Evolutionary conservation across 305 asterid genomes (phyloP).

Genomic region (Coffea humblotiana): DNA sequence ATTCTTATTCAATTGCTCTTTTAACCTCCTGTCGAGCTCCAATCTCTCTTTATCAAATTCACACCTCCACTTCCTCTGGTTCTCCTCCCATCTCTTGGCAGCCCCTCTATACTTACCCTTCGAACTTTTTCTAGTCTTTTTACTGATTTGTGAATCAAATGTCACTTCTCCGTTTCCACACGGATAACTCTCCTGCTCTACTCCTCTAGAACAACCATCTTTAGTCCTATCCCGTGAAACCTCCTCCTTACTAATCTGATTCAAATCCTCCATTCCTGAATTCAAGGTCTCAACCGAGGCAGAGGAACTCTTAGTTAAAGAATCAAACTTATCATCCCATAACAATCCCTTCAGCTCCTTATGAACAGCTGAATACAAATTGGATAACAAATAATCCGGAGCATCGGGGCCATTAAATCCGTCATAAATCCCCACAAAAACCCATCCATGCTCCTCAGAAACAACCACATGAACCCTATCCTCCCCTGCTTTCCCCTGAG

Average conservation of each 20-base stretch:
- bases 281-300: slow-evolving; percentile 20
- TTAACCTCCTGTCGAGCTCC: slow-evolving; percentile 83
- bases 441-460: slow-evolving; percentile 89
- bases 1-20: slow-evolving; percentile 51
- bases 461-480: slow-evolving; percentile 92
- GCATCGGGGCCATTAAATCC: slow-evolving; percentile 98
- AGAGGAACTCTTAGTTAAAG: slow-evolving; percentile 20
- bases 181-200: slow-evolving; percentile 63
- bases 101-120: slow-evolving; percentile 28
- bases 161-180: slow-evolving; percentile 28
- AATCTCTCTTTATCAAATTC: slow-evolving; percentile 87
- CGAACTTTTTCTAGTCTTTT: slow-evolving; percentile 11
- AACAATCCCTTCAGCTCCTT: slow-evolving; percentile 82
- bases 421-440: slow-evolving; percentile 89
- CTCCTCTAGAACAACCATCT: slow-evolving; percentile 63
- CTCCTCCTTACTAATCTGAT: slow-evolving; percentile 24
- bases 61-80: slow-evolving; percentile 79
- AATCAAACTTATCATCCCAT: slow-evolving; percentile 72
- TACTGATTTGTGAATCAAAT: slow-evolving; percentile 38
- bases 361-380: slow-evolving; percentile 72
- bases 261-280: slow-evolving; percentile 10
- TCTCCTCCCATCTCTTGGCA: slow-evolving; percentile 82
- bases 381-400: slow-evolving; percentile 78
- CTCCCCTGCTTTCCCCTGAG: slow-evolving; percentile 93
- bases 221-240: slow-evolving; percentile 46